These are phyloP conservation scores for Neurospora cerealis DNA, from an alignment of 495 filamentous ascomycete genomes.

Conservation along the genomic window DNA sequence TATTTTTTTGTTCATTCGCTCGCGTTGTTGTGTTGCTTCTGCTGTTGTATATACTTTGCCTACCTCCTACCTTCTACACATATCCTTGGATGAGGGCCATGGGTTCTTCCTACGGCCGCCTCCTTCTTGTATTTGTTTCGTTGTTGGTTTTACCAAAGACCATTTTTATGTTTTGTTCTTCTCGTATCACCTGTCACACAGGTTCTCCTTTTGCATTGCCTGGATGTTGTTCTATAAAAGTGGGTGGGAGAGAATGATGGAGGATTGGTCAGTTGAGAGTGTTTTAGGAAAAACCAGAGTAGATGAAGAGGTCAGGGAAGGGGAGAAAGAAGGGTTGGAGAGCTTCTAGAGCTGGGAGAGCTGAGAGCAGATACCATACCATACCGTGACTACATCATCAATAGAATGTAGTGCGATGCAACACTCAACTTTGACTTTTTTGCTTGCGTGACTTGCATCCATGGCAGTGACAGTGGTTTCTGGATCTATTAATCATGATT, in stretches of 20 bases:
- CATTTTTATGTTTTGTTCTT: background rate
- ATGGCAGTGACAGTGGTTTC: too few species aligned
- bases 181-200: background rate
- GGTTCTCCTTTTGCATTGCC: background rate
- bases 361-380: background rate
- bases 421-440: too few species aligned
- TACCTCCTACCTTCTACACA: background rate
- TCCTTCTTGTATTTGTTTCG: too few species aligned
- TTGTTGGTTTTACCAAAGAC: too few species aligned
- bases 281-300: too few species aligned
- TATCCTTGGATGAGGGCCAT: too few species aligned
- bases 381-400: background rate
- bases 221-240: background rate
- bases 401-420: background rate
- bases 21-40: background rate
- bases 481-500: too few species aligned
- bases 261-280: background rate
- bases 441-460: too few species aligned
- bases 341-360: too few species aligned
- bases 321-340: too few species aligned
- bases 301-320: too few species aligned
- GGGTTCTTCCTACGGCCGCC: too few species aligned
- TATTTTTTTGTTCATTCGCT: background rate
- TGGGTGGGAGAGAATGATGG: background rate
- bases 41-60: background rate